Base-by-base conservation (phyloP, 495 filamentous ascomycete genomes). In the Penicillium daleae region DNA sequence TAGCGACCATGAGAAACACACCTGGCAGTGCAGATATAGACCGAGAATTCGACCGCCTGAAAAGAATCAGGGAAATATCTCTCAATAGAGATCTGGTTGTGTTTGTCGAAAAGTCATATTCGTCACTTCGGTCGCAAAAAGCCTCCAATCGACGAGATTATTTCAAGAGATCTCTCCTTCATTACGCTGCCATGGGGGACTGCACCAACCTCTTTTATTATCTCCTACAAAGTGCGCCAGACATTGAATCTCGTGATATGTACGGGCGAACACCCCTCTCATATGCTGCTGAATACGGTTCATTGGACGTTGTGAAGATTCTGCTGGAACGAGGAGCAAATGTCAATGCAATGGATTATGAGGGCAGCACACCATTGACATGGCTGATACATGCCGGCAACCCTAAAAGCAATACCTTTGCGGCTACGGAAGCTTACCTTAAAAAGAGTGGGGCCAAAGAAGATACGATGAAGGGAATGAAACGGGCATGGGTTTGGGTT, bases 181-280 rank as follows among this genome's bases (percentile, higher is more conserved):
- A 52, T 52, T 52, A 33, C 26, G 49, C 49, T 52, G 49, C 49
- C 49, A 52, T 52, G 49, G 49, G 49, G 8, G 49, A 52, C 49
- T 52, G 49, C 33, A 52, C 49, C 32, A 32, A 12, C 15, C 35
- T 39, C 35, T 27, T 52, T 44, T 19, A 3, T 21, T 44, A 44
- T 44, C 40, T 44, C 6, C n/a, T 44, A 9, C 2, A 44, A 44
- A 44, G n/a, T 44, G 21, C 4, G 40, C 40, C 40, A 10, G 6
- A 44, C 1, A 22, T 44, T 19, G 40, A 44, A 8, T 44, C 40
- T 17, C 40, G 40, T n/a, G n/a, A n/a, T n/a, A n/a, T n/a, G n/a
- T n/a, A n/a, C n/a, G n/a, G n/a, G n/a, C n/a, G n/a, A n/a, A 53
- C 50, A 19, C 50, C 50, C 4, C 50, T 53, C 29, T 33, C 50